A percentile compares a stretch with the other conserved stretches of the same genome.
Evolutionary conservation across 1,284 basidiomycete genomes (phyloP).

Genomic region (Chiua sp.): DNA sequence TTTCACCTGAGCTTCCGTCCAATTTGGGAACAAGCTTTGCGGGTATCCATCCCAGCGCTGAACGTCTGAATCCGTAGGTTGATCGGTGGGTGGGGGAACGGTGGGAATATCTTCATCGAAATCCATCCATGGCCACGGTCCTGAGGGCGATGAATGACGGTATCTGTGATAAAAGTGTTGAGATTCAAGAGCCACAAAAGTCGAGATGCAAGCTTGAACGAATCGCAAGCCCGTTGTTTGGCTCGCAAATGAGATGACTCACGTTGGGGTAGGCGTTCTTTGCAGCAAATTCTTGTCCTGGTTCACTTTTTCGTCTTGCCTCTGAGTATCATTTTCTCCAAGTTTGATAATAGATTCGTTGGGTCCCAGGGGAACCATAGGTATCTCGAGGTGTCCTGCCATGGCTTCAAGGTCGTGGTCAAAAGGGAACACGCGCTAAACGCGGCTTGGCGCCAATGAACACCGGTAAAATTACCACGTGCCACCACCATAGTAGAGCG

Average conservation of each 20-base stretch:
- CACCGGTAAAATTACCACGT: constrained; percentile 18
- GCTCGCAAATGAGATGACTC: constrained; percentile 1
- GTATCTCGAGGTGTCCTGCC: constrained; percentile 23
- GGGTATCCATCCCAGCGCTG: constrained; percentile 52
- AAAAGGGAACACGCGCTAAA: constrained; percentile 5
- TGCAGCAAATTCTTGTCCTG: constrained; percentile 7
- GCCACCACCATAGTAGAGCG: too few relatives aligned
- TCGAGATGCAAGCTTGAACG: neutral
- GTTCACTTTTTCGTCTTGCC: neutral
- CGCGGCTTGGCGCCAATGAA: constrained; percentile 5
- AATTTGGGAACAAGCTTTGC: constrained; percentile 56
- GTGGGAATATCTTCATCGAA: constrained; percentile 35
- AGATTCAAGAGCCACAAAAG: neutral
- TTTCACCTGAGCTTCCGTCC: constrained; percentile 52
- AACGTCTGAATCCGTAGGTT: neutral
- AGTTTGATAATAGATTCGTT: neutral
- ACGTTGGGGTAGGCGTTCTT: constrained; percentile 32
- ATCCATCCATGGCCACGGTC: constrained; percentile 42
- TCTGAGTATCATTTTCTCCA: neutral
- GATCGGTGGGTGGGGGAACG: neutral
- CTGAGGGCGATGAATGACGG: constrained; percentile 37
- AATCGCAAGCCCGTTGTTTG: neutral
- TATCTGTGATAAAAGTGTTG: constrained; percentile 23
- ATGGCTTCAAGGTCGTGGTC: constrained; percentile 9
- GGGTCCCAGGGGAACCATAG: constrained; percentile 22